A percentile compares a stretch with the other conserved stretches of the same genome.
phyloP scores from a whole-genome alignment of 2,329 filamentous ascomycete genomes.

The Periglandula ipomoeae region DNA sequence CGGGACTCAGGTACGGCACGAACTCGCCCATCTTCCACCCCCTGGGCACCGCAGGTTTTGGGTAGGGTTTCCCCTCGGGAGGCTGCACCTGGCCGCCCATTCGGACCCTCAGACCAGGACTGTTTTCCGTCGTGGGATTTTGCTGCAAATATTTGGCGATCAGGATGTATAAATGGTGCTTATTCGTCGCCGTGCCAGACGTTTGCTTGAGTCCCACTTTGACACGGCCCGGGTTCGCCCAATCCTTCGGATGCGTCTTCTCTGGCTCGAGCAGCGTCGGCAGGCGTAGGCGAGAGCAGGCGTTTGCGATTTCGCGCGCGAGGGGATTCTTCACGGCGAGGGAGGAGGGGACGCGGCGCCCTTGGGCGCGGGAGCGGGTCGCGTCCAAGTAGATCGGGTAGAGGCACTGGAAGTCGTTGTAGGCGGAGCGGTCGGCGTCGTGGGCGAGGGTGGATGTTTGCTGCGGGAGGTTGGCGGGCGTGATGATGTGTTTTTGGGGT shows the following conservation, averaged over 20 bases:
- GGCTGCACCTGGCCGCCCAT: constrained; percentile 62
- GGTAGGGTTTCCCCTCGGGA: constrained; percentile 57
- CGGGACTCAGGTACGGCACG: constrained; percentile 78
- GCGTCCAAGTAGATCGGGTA: constrained; percentile 96
- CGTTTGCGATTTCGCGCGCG: constrained; percentile 79
- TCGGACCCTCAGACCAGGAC: constrained; percentile 58
- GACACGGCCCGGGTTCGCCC: constrained; percentile 90
- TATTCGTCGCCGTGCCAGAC: constrained; percentile 49
- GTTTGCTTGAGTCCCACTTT: constrained; percentile 61
- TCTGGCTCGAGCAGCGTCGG: constrained; percentile 78
- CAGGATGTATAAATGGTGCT: constrained; percentile 81
- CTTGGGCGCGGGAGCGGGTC: constrained; percentile 62
- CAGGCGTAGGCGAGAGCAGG: constrained; percentile 64
- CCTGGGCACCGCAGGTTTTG: constrained; percentile 64
- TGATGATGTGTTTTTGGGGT: constrained; percentile 17
- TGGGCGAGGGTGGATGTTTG: constrained; percentile 20
- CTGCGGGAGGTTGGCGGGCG: constrained; percentile 21
- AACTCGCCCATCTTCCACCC: constrained; percentile 87
- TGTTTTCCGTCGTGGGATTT: constrained; percentile 67
- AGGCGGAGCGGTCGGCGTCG: constrained; percentile 41
- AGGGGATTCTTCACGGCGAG: constrained; percentile 78
- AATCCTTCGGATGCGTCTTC: constrained; percentile 92
- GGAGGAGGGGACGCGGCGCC: constrained; percentile 64
- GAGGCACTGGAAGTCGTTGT: constrained; percentile 76
- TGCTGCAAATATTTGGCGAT: constrained; percentile 66